Base-by-base conservation (phyloP, 2,329 filamentous ascomycete species). In the Fusarium chlamydosporum region DNA sequence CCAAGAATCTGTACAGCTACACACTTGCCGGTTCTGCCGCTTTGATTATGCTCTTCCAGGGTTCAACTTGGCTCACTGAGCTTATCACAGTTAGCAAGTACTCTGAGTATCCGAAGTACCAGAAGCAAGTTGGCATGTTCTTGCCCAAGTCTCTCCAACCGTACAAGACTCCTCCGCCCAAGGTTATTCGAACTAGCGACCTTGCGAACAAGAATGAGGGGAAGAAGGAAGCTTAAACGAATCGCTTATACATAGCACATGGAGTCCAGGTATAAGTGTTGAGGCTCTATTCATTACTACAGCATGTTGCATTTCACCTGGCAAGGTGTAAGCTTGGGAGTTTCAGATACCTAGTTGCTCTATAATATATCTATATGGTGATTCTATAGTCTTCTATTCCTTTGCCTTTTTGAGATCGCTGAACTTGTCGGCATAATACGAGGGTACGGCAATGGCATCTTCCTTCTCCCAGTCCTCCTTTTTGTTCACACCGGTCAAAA, bases 1-100 rank as follows among this genome's bases (percentile, higher is more conserved):
- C 90, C 33, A 86, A 89, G 56, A 88, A 85, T 3, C 83, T 90
- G 41, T 90, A 90, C 77, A 95, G 91, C 79, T 99, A 94, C 93
- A 89, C 92, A 2, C 88, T 87, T 50, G 77, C 88, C 11, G 96
- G 95, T 10, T 85, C 90, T 0, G 75, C 90, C 6, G 83, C 84
- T 46, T 91, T 97, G 72, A 79, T 97, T 23, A 77, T 92, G 47
- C 85, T 99, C 10, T 99, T 99, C 81, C 94, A 97, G 78, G 91
- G 87, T 27, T 97, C 94, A 68, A 97, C 94, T 0, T 90, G 87
- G 82, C 85, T 99, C 40, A 98, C 96, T 0, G 96, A 99, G 81
- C 76, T 84, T 42, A 91, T 98, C 71, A 94, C 91, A 3, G 81
- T 89, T 4, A 82, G 85, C 55, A 99, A 98, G 79, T 99, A 99